A percentile compares a stretch with the other conserved stretches of the same genome.
Conservation (phyloP, 768 basidiomycete genomes). For the button mushroom (Agaricus bisporus) region DNA sequence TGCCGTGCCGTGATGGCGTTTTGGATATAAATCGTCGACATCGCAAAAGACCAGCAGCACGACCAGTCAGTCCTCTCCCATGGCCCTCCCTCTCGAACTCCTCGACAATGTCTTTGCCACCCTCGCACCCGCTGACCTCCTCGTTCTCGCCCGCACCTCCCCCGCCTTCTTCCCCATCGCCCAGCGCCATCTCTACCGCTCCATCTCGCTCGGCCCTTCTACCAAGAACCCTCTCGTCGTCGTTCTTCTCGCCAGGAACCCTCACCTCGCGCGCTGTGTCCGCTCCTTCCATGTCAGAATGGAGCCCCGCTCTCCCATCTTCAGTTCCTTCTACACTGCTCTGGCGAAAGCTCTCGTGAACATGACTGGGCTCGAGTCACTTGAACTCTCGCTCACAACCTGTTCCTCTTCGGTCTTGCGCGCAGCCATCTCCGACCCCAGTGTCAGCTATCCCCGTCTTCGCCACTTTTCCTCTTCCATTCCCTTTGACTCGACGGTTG, state of each 20-base stretch:
- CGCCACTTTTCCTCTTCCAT: conserved; percentile 55
- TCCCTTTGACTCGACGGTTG: conserved; percentile 51
- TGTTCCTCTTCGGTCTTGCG: conserved; percentile 43
- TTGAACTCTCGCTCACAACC: conserved; percentile 49
- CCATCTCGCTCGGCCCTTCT: conserved; percentile 39
- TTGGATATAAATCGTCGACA: conserved; percentile 8
- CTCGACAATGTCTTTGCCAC: conserved; percentile 42
- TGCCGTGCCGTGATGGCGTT: not conserved
- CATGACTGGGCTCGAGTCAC: conserved; percentile 57
- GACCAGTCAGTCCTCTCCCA: conserved; percentile 14
- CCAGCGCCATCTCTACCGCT: conserved; percentile 58
- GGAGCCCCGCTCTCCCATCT: conserved; percentile 32
- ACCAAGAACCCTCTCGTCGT: conserved; percentile 44
- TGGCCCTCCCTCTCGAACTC: conserved; percentile 54
- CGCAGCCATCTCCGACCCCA: conserved; percentile 13
- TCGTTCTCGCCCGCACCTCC: conserved; percentile 39
- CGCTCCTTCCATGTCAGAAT: conserved; percentile 54
- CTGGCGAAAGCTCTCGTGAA: conserved; percentile 48
- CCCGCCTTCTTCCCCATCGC: conserved; percentile 41
- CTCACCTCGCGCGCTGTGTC: conserved; percentile 56
- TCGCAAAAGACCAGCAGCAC: no score
- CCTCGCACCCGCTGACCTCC: conserved; percentile 32
- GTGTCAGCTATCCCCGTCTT: conserved; percentile 38
- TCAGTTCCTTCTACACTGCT: conserved; percentile 39
- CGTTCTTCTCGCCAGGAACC: conserved; percentile 48